Base-by-base conservation (phyloP, 768 basidiomycete genomes). In the Termitomyces titanicus region DNA sequence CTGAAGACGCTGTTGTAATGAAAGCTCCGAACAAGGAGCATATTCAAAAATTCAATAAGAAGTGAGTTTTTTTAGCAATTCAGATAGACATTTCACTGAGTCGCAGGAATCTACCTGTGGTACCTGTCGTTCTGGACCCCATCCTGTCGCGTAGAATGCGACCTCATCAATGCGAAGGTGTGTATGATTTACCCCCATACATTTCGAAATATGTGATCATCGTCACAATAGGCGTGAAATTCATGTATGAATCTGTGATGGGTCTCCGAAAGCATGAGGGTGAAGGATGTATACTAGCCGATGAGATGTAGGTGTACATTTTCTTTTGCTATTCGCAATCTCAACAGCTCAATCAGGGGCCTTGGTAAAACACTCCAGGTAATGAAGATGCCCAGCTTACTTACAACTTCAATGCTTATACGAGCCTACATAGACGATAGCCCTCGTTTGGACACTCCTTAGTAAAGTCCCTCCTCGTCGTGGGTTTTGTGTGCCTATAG, bases 211-310 rank as follows among this genome's bases (percentile, higher is more conserved):
- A 15, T 50, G 11, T 33, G 10, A n/a, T 47, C 25, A 25, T 43
- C 22, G 57, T 47, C 27, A 45, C 13, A 39, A 24, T 5, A 88
- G 88, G 92, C 29, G 79, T 93, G 33, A 81, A 83, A 66, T 99
- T 99, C 70, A 73, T 99, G 75, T 99, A 99, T 65, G 92, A 95
- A 65, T 92, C 88, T 64, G 89, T 95, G 17, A 98, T 98, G 94
- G 95, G 94, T 10, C 74, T 97, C 64, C 80, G 91, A 51, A 89
- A 86, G 67, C 91, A 93, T 58, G 93, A 95, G 69, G 90, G 93
- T 1, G 84, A 91, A 65, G 96, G 96, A 1, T 95, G 93, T 63
- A 97, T 99, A 60, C 80, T 99, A 33, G 97, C 96, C 2, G 97
- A 99, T 70, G 97, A 98, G 64, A 96, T 97, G 94, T 92, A 58